Percentiles rank a stretch among this genome's conserved stretches.
Conservation (phyloP, 192 early-diverging fungal species). For the Coemansia sp. region DNA sequence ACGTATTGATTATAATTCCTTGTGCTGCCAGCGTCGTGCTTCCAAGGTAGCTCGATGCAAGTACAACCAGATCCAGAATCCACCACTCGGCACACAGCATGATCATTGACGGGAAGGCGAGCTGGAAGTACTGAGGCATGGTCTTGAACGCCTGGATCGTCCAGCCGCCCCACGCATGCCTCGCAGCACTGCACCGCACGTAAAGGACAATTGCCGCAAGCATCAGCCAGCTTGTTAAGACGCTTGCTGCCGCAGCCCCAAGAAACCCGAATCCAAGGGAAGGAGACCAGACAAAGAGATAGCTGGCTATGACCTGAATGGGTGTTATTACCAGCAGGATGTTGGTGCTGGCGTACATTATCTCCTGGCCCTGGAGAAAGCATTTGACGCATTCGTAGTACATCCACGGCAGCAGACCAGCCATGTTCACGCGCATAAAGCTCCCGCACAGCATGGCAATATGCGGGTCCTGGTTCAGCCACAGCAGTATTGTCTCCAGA, state of each 20-base stretch:
- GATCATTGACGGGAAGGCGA: constrained; percentile 71
- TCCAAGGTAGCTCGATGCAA: constrained; percentile 60
- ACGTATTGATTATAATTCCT: constrained; percentile 59
- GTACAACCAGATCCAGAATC: constrained; percentile 52
- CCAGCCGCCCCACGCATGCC: constrained; percentile 71
- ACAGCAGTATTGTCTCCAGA: constrained; percentile 64
- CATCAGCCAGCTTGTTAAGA: constrained; percentile 61
- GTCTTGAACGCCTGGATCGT: constrained; percentile 38
- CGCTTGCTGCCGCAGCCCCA: constrained; percentile 69
- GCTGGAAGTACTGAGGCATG: constrained; percentile 57
- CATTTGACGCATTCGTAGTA: constrained; percentile 80
- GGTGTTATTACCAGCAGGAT: constrained; percentile 25
- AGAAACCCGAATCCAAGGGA: constrained; percentile 58
- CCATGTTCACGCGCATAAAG: constrained; percentile 65
- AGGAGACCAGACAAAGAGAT: constrained; percentile 49
- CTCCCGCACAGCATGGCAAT: constrained; percentile 65
- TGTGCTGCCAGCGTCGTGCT: constrained; percentile 60
- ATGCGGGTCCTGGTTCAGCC: constrained; percentile 70
- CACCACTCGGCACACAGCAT: constrained; percentile 76
- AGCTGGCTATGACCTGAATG: constrained; percentile 26
- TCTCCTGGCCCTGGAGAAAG: constrained; percentile 84
- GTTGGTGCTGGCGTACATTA: constrained; percentile 72
- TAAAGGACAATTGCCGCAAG: constrained; percentile 57
- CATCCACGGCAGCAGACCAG: constrained; percentile 73
- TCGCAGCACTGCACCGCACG: constrained; percentile 55